These are phyloP conservation scores for Polygonum aviculare DNA, from an alignment of 148 eudicot species.

Conservation along the genomic window DNA sequence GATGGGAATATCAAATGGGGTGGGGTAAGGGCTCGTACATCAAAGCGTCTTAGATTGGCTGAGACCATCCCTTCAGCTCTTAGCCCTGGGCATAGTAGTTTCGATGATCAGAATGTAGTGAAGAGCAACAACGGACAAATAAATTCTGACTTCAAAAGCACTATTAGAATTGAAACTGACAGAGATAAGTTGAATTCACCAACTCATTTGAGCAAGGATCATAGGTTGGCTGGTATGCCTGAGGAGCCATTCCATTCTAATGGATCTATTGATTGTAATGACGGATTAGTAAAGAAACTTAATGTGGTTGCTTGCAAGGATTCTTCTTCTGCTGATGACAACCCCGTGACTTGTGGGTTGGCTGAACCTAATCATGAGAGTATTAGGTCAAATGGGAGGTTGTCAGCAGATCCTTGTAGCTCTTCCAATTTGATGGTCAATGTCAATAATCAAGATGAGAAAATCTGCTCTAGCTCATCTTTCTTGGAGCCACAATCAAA, in stretches of 20 bases:
- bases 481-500: constrained; percentile 15
- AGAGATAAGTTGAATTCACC: constrained; percentile 20
- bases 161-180: constrained; percentile 5
- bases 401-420: constrained; percentile 19
- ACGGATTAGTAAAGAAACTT: constrained; percentile 19
- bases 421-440: constrained; percentile 15
- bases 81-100: constrained; percentile 23
- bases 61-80: constrained; percentile 23
- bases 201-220: constrained; percentile 13
- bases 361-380: constrained; percentile 21
- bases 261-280: constrained; percentile 19
- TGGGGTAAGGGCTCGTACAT: constrained; percentile 67
- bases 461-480: constrained; percentile 18
- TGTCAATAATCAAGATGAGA: constrained; percentile 18
- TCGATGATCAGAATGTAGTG: constrained; percentile 16
- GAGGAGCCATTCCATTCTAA: constrained; percentile 12
- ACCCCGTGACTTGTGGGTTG: constrained; percentile 17
- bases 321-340: constrained; percentile 14
- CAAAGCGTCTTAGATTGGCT: constrained; percentile 48
- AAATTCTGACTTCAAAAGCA: constrained; percentile 19
- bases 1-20: constrained; percentile 64
- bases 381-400: constrained; percentile 17
- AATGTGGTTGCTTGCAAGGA: constrained; percentile 17
- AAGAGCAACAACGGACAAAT: constrained; percentile 19
- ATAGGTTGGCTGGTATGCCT: constrained; percentile 14